phyloP scores from a whole-genome alignment of 1,284 basidiomycete genomes.

The Phlebopus sp. region DNA sequence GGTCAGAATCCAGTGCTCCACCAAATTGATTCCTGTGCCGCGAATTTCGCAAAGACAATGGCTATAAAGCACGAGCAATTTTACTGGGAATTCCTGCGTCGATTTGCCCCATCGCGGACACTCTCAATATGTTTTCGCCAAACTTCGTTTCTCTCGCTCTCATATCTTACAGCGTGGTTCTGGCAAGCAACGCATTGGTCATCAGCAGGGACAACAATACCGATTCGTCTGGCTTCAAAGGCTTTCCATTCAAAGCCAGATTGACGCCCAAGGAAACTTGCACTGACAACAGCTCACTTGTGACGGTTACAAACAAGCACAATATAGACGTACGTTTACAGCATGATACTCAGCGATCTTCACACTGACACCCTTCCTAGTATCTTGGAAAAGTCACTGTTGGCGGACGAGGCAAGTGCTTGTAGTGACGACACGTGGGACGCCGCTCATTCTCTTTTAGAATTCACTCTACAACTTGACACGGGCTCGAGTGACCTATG shows the following conservation, averaged over 20 bases:
- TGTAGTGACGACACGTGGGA: background rate
- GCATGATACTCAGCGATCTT: background rate
- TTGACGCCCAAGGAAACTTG: slow-evolving; percentile 18
- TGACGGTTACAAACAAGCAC: slow-evolving; percentile 16
- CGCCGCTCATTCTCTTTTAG: slow-evolving; percentile 9
- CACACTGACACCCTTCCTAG: slow-evolving; percentile 10
- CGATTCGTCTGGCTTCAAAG: slow-evolving; percentile 9
- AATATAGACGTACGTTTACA: slow-evolving; percentile 26
- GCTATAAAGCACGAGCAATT: no score
- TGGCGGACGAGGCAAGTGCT: slow-evolving; percentile 25
- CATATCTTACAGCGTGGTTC: slow-evolving; percentile 23
- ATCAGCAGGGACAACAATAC: slow-evolving; percentile 8
- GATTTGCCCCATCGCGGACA: background rate
- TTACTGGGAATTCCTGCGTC: background rate
- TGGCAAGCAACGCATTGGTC: slow-evolving; percentile 29
- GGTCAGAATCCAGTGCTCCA: no score
- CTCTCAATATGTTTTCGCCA: slow-evolving; percentile 10
- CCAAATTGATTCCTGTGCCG: no score
- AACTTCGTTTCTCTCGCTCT: slow-evolving; percentile 11
- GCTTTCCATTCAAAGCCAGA: slow-evolving; percentile 22
- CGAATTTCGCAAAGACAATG: no score
- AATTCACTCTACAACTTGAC: slow-evolving; percentile 27
- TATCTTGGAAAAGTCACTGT: slow-evolving; percentile 31
- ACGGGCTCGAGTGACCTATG: slow-evolving; percentile 33
- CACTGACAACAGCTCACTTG: slow-evolving; percentile 21